phyloP scores from a whole-genome alignment of 192 early-diverging fungal species.

The Coemansia sp. region DNA sequence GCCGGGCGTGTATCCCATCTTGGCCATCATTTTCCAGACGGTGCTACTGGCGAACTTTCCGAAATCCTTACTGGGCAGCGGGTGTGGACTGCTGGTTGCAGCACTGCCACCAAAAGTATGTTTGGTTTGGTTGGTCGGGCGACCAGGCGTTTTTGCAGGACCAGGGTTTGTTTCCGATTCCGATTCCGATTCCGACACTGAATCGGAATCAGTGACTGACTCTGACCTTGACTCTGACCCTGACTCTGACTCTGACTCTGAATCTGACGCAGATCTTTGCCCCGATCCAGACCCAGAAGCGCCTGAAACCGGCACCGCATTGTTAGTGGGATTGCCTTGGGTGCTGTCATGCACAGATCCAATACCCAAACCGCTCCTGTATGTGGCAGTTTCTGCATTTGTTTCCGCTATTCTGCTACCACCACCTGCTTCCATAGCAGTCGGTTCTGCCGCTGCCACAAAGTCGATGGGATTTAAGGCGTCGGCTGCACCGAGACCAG shows the following conservation, averaged over 20 bases:
- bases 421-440: neutral
- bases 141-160: neutral
- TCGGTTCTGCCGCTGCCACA: constrained; percentile 5
- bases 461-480: constrained; percentile 26
- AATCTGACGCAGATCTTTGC: neutral
- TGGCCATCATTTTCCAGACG: constrained; percentile 79
- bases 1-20: constrained; percentile 89
- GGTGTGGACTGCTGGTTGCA: neutral
- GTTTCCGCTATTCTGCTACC: neutral
- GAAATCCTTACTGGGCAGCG: constrained; percentile 64
- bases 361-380: too few species aligned
- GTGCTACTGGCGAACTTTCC: constrained; percentile 76
- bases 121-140: neutral
- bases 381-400: neutral
- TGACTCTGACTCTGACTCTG: neutral
- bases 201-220: constrained; percentile 1
- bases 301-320: neutral
- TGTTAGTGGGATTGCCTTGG: neutral
- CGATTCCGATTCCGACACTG: neutral
- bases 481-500: neutral
- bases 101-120: neutral
- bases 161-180: neutral
- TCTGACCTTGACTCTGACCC: neutral
- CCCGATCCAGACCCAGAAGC: neutral
- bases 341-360: neutral